These are phyloP conservation scores for Mycena olivaceomarginata DNA, from an alignment of 768 basidiomycete species.

Conservation along the genomic window DNA sequence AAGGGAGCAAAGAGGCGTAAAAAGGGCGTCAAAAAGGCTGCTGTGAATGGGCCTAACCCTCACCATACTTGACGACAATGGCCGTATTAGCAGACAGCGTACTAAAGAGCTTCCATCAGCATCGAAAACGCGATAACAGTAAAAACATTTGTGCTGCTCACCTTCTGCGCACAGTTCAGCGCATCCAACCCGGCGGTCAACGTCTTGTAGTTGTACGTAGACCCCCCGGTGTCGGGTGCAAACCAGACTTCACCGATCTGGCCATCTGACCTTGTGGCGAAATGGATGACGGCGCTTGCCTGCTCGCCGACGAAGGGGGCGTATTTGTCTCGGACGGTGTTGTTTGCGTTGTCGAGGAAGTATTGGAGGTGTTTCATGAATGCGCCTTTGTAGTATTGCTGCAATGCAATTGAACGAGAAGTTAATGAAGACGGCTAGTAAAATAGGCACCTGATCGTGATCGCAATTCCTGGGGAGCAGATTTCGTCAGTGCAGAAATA, in stretches of 20 bases:
- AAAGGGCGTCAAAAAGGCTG: not conserved
- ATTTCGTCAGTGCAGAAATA: not conserved
- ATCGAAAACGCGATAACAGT: constrained; percentile 5
- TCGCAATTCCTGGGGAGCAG: constrained; percentile 4
- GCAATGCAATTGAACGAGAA: not conserved
- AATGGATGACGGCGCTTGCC: constrained; percentile 24
- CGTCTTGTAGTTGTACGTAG: constrained; percentile 19
- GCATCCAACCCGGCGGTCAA: constrained; percentile 31
- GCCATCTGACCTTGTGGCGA: constrained; percentile 18
- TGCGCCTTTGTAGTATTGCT: constrained; percentile 24
- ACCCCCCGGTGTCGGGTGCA: constrained; percentile 25
- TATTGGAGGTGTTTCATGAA: constrained; percentile 34
- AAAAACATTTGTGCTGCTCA: constrained; percentile 9
- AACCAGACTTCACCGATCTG: constrained; percentile 26
- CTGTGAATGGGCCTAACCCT: not conserved
- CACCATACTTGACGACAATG: constrained; percentile 1
- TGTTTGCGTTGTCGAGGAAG: constrained; percentile 27
- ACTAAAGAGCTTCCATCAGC: constrained; percentile 9
- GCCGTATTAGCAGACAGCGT: constrained; percentile 22
- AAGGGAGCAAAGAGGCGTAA: too few species aligned
- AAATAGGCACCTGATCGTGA: constrained; percentile 5
- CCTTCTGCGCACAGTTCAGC: constrained; percentile 33
- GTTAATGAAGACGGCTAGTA: not conserved
- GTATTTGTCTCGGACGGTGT: constrained; percentile 25
- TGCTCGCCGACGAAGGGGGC: constrained; percentile 25